Percentiles rank a stretch among this genome's conserved stretches.
phyloP scores from a whole-genome alignment of 768 basidiomycete species.

The Mycena galopus region DNA sequence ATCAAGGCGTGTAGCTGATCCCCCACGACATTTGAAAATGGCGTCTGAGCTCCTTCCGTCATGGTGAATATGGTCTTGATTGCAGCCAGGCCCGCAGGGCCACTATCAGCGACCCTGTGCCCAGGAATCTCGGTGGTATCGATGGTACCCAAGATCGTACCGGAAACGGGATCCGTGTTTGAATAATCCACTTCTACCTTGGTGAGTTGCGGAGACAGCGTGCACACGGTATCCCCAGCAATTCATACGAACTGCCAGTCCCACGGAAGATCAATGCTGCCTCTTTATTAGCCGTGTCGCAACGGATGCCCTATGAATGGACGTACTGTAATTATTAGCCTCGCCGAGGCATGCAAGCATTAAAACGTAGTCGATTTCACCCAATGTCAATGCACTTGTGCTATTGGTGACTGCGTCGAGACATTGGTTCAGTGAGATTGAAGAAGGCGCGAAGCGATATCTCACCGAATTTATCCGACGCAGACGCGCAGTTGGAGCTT shows the following conservation, averaged over 20 bases:
- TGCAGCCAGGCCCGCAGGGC: slow-evolving; percentile 2
- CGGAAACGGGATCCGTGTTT: not conserved
- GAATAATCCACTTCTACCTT: not conserved
- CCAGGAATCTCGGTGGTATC: not conserved
- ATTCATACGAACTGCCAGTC: not conserved
- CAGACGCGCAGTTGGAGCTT: not conserved
- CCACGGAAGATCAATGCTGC: not conserved
- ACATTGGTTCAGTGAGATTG: too few species aligned
- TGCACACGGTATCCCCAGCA: not conserved
- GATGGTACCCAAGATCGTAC: not conserved
- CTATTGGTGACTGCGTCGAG: too few species aligned
- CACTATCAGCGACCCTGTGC: not conserved
- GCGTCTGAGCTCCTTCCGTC: not conserved
- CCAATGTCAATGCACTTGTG: not conserved
- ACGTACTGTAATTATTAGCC: slow-evolving; percentile 1
- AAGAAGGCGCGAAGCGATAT: too few species aligned
- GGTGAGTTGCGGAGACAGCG: not conserved
- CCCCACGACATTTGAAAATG: not conserved
- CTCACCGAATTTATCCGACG: too few species aligned
- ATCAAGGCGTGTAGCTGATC: not conserved
- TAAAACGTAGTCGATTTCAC: not conserved
- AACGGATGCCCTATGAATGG: not conserved
- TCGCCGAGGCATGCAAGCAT: not conserved
- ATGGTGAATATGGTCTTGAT: not conserved
- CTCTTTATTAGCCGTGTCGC: not conserved